Evolutionary conservation across 768 basidiomycete species (phyloP).

Genomic region (Boletales sp.): DNA sequence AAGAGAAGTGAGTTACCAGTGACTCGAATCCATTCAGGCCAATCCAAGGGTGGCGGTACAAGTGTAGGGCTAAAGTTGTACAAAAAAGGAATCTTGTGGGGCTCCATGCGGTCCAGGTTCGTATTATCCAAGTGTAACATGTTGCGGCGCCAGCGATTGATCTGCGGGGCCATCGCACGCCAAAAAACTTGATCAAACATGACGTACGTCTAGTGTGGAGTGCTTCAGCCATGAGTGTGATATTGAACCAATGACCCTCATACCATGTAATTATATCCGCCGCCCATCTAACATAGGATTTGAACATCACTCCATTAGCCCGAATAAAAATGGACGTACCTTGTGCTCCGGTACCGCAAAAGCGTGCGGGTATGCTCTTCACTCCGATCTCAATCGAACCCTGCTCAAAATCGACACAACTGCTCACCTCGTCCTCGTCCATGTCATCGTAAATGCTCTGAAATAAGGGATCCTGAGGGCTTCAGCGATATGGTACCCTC

Average conservation of each 20-base stretch:
- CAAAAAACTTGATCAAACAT: constrained; percentile 99
- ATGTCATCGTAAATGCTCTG: constrained; percentile 96
- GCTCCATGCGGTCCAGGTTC: constrained; percentile 91
- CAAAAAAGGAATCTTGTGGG: constrained; percentile 95
- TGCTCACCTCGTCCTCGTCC: constrained; percentile 81
- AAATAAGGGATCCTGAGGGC: constrained; percentile 92
- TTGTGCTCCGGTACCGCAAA: constrained; percentile 97
- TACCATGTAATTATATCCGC: constrained; percentile 98
- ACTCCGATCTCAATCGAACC: constrained; percentile 3
- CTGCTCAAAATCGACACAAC: neutral
- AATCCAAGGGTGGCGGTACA: constrained; percentile 92
- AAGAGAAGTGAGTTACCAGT: constrained; percentile 52
- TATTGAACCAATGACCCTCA: constrained; percentile 12
- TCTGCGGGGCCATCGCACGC: constrained; percentile 89
- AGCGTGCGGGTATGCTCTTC: constrained; percentile 92
- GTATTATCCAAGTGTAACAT: constrained; percentile 73
- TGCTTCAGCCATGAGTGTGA: constrained; percentile 1
- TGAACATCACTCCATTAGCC: constrained; percentile 7
- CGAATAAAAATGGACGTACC: constrained; percentile 36
- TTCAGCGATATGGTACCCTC: constrained; percentile 95
- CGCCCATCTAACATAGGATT: constrained; percentile 71
- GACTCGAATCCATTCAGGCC: constrained; percentile 98
- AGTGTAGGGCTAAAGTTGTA: constrained; percentile 94
- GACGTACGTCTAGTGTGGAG: constrained; percentile 67
- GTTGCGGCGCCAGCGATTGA: constrained; percentile 90